These are phyloP conservation scores for Termitomyces sp. DNA, from an alignment of 768 basidiomycete species.

Conservation along the genomic window DNA sequence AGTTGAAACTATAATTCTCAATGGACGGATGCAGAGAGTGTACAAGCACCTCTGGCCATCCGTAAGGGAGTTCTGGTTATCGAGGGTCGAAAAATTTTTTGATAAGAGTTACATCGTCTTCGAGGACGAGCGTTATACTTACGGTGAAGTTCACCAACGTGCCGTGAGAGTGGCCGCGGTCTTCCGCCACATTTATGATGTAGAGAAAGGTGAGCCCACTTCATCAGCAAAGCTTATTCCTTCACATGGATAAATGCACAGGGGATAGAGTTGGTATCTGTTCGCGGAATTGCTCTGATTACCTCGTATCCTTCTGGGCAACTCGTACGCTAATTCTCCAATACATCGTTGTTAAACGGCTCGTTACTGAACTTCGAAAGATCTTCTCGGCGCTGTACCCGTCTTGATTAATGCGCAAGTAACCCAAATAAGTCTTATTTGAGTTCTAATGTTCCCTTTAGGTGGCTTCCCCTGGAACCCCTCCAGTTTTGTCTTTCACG, in stretches of 20 bases:
- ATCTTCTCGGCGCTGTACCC: slow-evolving; percentile 58
- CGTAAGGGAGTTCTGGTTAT: slow-evolving; percentile 52
- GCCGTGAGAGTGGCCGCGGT: slow-evolving; percentile 41
- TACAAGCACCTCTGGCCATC: slow-evolving; percentile 60
- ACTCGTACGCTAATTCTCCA: slow-evolving; percentile 36
- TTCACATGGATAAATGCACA: slow-evolving; percentile 14
- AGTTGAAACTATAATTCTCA: slow-evolving; percentile 41
- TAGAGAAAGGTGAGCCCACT: slow-evolving; percentile 41
- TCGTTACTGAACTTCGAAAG: slow-evolving; percentile 21
- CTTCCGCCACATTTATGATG: slow-evolving; percentile 40
- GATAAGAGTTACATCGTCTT: slow-evolving; percentile 56
- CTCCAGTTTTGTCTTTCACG: slow-evolving; percentile 51
- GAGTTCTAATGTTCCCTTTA: slow-evolving; percentile 16
- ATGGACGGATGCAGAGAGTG: slow-evolving; percentile 46
- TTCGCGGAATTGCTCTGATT: slow-evolving; percentile 62
- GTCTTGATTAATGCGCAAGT: slow-evolving; percentile 60
- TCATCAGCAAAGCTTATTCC: background rate
- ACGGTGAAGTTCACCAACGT: slow-evolving; percentile 38
- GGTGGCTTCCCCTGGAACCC: slow-evolving; percentile 50
- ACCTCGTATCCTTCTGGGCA: slow-evolving; percentile 59
- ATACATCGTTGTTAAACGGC: slow-evolving; percentile 6
- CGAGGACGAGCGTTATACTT: slow-evolving; percentile 47
- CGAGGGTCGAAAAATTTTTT: slow-evolving; percentile 34
- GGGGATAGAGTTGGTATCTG: slow-evolving; percentile 60
- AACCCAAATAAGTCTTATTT: background rate